Evolutionary conservation across 2,329 filamentous ascomycete species (phyloP), one percentile per base, ranked within the genome.

Genomic region (Colletotrichum sp.): DNA sequence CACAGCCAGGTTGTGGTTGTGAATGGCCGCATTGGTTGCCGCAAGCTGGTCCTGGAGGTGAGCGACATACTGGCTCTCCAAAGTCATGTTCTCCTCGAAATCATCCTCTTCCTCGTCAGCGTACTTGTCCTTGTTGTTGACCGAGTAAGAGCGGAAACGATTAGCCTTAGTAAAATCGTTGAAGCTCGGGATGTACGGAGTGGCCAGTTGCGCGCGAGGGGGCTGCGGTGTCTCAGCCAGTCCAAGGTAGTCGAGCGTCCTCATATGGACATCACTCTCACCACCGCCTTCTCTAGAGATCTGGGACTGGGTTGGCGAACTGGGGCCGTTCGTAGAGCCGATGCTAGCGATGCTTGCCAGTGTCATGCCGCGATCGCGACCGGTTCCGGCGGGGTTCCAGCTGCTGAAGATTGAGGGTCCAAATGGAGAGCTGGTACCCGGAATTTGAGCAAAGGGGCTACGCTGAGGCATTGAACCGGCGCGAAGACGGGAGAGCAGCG

Each of bases 111-210:
- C 96, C 63, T 95, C 94, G 80, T 98, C 95, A 4, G 94, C 96
- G 81, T 99, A 99, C 84, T 97, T 98, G 83, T 99, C 96, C 85
- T 98, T 98, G 72, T 98, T 98, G 85, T 99, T 99, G 78, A 99
- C 97, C 1, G 97, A 99, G 84, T 98, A 99, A 3, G 97, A 99
- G 63, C 97, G 93, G 88, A 99, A 98, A 68, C 97, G 93, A 83
- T 94, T 99, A 60, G 93, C 90, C 80, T 94, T 94, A 82, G 93
- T 94, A 79, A 95, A 91, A 82, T 95, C 93, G 77, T 93, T 93
- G 76, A 96, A 88, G 81, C 94, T 94, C 43, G 77, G 75, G 38
- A 96, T 89, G 78, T 95, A 94, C 4, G 94, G 93, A 10, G 94
- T 93, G 57, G 93, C 93, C 77, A 98, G 87, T 77, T 93, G 94